Base-by-base conservation (phyloP, 1,284 basidiomycete species). In the Cryptococcus neoformans region DNA sequence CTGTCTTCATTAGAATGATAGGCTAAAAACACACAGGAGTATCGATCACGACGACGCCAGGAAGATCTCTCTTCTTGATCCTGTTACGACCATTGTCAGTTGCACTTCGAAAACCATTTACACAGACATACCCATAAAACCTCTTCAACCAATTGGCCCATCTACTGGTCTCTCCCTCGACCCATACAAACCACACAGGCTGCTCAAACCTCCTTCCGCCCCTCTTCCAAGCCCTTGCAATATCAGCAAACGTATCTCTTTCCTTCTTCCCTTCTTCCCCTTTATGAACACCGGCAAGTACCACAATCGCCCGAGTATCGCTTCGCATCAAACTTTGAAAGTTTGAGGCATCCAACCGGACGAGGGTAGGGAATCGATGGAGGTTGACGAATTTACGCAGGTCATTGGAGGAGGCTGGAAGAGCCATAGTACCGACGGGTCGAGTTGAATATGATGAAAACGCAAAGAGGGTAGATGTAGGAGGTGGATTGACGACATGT, bases 71-170 rank as follows among this genome's bases (percentile, higher is more conserved):
- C 21, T 65, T 70, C 46, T 66, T 70, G 59, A 79, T 74, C n/a
- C 71, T 74, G 50, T 17, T 46, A n/a, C 34, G 44, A n/a, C 3
- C 28, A 4, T 11, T 35, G 17, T 50, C 49, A 58, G 56, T 11
- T 5, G 16, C 7, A 12, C n/a, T 11, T 6, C 34, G 10, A 17
- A 10, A 48, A 16, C 40, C 40, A 36, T n/a, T 35, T 28, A 4
- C 28, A 37, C 40, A 35, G 5, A 38, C 72, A 51, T 54, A 73
- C 73, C 86, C 86, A 74, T 94, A 95, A 84, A 90, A 91, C 63
- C 85, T 86, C 80, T 88, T 90, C 76, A 94, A 79, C 91, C 91
- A 95, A 54, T 83, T 85, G 16, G 77, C 80, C 91, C 92, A 94
- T 70, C 81, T 83, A 28, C 28, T 28, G 11, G 11, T 16, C 28